These are phyloP conservation scores for Fusarium cyanostomum DNA, from an alignment of 2,329 filamentous ascomycete genomes.

Conservation along the genomic window DNA sequence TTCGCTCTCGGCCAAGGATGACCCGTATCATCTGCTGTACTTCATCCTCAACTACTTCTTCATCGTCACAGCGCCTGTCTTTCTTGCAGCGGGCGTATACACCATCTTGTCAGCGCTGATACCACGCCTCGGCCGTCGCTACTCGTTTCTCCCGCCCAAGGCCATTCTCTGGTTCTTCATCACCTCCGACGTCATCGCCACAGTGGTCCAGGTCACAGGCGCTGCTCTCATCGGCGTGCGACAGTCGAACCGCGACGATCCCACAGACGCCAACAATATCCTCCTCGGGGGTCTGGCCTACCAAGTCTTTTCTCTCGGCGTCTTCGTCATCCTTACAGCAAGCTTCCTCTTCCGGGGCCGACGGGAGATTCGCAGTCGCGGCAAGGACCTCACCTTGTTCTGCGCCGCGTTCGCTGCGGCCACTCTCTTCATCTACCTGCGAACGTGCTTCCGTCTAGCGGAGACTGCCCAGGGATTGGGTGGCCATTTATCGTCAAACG, in stretches of 20 bases:
- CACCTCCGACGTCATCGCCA: conserved; percentile 62
- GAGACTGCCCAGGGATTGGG: conserved; percentile 62
- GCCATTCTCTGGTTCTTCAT: conserved; percentile 64
- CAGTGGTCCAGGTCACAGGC: conserved; percentile 62
- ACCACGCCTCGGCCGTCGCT: conserved; percentile 52
- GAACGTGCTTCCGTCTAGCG: conserved; percentile 63
- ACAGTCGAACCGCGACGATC: conserved; percentile 59
- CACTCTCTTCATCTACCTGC: conserved; percentile 60
- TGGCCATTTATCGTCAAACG: conserved; percentile 57
- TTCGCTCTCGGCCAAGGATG: conserved; percentile 56
- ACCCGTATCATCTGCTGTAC: conserved; percentile 64
- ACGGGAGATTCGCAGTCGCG: conserved; percentile 35
- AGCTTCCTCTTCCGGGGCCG: conserved; percentile 54
- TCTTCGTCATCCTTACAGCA: conserved; percentile 56
- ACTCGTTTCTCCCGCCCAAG: conserved; percentile 56
- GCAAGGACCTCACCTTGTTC: conserved; percentile 51
- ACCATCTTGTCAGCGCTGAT: conserved; percentile 63
- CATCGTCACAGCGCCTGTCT: conserved; percentile 67
- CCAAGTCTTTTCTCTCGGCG: conserved; percentile 61
- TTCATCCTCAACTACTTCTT: conserved; percentile 70
- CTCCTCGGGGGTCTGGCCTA: conserved; percentile 64
- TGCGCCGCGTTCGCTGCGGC: conserved; percentile 53
- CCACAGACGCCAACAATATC: conserved; percentile 63
- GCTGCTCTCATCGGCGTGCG: conserved; percentile 63
- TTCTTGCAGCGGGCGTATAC: conserved; percentile 65